phyloP scores from a whole-genome alignment of 768 basidiomycete genomes.

The Rhodotorula graminis region DNA sequence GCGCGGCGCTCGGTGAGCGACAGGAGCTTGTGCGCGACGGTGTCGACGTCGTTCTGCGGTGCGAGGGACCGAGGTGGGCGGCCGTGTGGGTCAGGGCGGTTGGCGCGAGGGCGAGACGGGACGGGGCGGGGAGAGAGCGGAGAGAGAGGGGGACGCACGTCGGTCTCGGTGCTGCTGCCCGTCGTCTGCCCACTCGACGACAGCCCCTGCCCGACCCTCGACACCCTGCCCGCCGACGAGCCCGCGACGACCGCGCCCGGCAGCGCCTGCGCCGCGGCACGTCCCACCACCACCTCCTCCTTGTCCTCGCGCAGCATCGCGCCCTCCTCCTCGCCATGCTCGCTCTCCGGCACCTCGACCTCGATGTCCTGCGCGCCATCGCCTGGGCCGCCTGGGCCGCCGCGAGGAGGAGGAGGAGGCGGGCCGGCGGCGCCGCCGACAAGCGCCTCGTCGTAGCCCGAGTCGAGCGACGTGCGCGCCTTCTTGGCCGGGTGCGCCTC shows the following conservation, averaged over 20 bases:
- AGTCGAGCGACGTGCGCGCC: constrained; percentile 6
- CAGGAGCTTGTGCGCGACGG: constrained; percentile 1
- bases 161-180: neutral
- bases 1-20: constrained; percentile 3
- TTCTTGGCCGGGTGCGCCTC: constrained; percentile 11
- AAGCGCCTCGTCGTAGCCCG: constrained; percentile 3
- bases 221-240: no score
- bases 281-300: neutral
- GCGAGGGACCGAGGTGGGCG: no score
- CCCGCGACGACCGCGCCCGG: neutral
- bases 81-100: no score
- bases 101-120: no score
- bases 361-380: neutral
- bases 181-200: neutral
- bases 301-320: neutral
- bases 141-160: neutral
- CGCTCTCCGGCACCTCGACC: constrained; percentile 2
- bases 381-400: no score
- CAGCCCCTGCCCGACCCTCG: neutral
- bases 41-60: neutral
- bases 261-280: neutral
- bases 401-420: neutral
- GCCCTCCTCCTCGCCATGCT: neutral
- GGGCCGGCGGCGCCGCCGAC: neutral
- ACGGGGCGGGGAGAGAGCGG: neutral